phyloP scores from a whole-genome alignment of 371 early-diverging fungal genomes.

The Mortierella sp. region DNA sequence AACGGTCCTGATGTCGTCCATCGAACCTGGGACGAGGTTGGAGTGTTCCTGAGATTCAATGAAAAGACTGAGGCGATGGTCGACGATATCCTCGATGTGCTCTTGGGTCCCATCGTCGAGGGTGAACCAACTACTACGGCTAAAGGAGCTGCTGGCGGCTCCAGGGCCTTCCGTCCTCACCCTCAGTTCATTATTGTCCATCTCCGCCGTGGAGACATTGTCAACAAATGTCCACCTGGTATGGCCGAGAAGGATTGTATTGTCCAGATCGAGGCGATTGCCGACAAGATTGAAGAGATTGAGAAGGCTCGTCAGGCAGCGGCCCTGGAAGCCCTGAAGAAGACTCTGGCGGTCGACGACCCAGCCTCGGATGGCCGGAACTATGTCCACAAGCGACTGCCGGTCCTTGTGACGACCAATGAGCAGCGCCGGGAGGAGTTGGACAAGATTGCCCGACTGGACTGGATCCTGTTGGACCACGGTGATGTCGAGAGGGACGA shows the following conservation, averaged over 20 bases:
- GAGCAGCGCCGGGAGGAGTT: conserved; percentile 45
- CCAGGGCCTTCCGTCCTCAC: conserved; percentile 28
- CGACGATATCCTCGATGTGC: conserved; percentile 29
- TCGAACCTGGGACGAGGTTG: conserved; percentile 38
- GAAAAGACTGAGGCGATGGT: conserved; percentile 32
- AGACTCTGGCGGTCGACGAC: conserved; percentile 4
- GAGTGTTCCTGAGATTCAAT: conserved; percentile 30
- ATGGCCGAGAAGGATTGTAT: conserved; percentile 42
- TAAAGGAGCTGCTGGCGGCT: background rate
- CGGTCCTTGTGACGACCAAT: conserved; percentile 47
- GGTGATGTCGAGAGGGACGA: conserved; percentile 27
- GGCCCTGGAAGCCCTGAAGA: conserved; percentile 7
- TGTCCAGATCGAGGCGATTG: conserved; percentile 52
- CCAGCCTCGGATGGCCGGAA: background rate
- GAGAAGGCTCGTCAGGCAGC: conserved; percentile 29
- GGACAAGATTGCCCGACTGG: conserved; percentile 39
- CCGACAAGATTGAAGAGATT: conserved; percentile 44
- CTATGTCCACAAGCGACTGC: conserved; percentile 21
- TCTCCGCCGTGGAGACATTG: conserved; percentile 49
- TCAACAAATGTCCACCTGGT: conserved; percentile 38
- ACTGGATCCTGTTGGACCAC: conserved; percentile 48
- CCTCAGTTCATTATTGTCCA: conserved; percentile 48
- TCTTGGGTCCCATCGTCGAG: conserved; percentile 3
- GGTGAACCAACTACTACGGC: background rate
- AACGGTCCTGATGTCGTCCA: background rate